Evolutionary conservation across 2,329 filamentous ascomycete species (phyloP).

Genomic region (Colletotrichum sp.): DNA sequence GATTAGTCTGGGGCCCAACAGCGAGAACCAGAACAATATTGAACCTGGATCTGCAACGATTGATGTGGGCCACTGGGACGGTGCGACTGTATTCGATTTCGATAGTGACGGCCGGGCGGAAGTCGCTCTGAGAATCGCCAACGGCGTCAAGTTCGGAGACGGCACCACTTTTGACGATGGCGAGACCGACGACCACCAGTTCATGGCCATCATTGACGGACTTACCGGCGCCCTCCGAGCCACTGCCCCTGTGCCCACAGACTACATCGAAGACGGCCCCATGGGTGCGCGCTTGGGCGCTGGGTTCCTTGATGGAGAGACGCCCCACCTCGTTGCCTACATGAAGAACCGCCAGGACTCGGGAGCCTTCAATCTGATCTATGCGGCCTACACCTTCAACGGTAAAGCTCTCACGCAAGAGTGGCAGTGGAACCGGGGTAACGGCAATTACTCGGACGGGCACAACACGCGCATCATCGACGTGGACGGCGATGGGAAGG

Average conservation of each 20-base stretch:
- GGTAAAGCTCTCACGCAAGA: constrained; percentile 16
- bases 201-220: constrained; percentile 25
- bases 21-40: constrained; percentile 26
- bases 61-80: constrained; percentile 26
- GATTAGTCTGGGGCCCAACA: constrained; percentile 24
- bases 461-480: constrained; percentile 28
- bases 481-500: constrained; percentile 22
- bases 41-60: constrained; percentile 22
- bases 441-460: constrained; percentile 18
- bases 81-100: constrained; percentile 27
- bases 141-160: constrained; percentile 25
- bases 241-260: background rate
- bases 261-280: constrained; percentile 12
- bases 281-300: constrained; percentile 22
- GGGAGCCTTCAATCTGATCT: constrained; percentile 13
- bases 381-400: constrained; percentile 24
- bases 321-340: constrained; percentile 21
- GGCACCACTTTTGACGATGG: constrained; percentile 16
- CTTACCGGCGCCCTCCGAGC: constrained; percentile 22
- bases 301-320: constrained; percentile 23
- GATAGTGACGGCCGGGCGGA: constrained; percentile 26
- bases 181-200: constrained; percentile 21
- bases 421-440: constrained; percentile 25
- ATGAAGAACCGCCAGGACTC: constrained; percentile 23
- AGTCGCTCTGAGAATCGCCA: constrained; percentile 26